Conservation (phyloP, 352 stramenopile genomes). For the Globisporangium okanoganense region DNA sequence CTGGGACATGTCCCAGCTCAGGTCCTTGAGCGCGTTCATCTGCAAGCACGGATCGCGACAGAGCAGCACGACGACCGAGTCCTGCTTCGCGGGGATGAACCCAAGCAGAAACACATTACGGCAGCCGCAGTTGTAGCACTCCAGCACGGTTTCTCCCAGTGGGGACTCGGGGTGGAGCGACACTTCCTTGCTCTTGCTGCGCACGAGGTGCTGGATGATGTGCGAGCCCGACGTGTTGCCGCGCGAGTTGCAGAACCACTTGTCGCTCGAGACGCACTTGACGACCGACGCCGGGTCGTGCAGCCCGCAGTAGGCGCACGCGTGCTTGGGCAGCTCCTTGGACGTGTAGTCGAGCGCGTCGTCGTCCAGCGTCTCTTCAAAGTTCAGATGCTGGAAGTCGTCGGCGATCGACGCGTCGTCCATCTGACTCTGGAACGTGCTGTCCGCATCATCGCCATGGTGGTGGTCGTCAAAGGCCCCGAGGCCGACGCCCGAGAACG, state of each 20-base stretch:
- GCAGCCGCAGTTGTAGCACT: slow-evolving; percentile 99
- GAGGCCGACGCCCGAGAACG: slow-evolving; percentile 6
- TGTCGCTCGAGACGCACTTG: slow-evolving; percentile 93
- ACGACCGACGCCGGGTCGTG: slow-evolving; percentile 96
- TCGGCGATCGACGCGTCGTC: slow-evolving; percentile 30
- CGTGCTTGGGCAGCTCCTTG: slow-evolving; percentile 83
- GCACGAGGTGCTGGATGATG: slow-evolving; percentile 98
- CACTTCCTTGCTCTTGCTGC: slow-evolving; percentile 89
- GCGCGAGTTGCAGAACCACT: slow-evolving; percentile 99
- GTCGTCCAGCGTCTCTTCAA: slow-evolving; percentile 71
- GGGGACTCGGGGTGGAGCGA: slow-evolving; percentile 94
- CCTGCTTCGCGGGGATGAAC: slow-evolving; percentile 96
- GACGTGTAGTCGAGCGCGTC: slow-evolving; percentile 68
- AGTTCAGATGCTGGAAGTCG: slow-evolving; percentile 63
- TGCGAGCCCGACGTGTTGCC: slow-evolving; percentile 94
- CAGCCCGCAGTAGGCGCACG: slow-evolving; percentile 97
- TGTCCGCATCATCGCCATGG: slow-evolving; percentile 13
- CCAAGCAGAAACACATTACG: slow-evolving; percentile 98
- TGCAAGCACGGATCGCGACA: slow-evolving; percentile 97
- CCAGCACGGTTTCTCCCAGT: slow-evolving; percentile 95
- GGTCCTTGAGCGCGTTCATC: slow-evolving; percentile 96
- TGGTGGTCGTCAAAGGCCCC: slow-evolving; percentile 13
- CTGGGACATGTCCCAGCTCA: slow-evolving; percentile 98
- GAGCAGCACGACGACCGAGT: slow-evolving; percentile 96
- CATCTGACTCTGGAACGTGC: slow-evolving; percentile 37